A percentile compares a stretch with the other conserved stretches of the same genome.
Evolutionary conservation across 2,329 filamentous ascomycete genomes (phyloP).

Genomic region (Parafenestella ontariensis): DNA sequence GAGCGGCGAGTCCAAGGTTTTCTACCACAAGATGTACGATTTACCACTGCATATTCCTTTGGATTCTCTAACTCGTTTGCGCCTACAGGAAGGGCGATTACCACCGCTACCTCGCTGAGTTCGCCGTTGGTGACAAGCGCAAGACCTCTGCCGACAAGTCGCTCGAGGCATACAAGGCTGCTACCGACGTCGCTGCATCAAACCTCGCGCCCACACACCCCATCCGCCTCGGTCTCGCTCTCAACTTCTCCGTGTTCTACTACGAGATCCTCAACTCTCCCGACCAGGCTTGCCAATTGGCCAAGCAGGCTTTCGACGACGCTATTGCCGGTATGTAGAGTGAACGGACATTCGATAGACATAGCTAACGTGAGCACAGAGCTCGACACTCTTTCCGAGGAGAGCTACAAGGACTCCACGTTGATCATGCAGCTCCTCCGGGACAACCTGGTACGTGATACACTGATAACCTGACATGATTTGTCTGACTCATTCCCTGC

Average conservation of each 20-base stretch:
- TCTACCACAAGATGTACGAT: constrained; percentile 97
- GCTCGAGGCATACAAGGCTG: constrained; percentile 95
- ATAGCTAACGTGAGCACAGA: constrained; percentile 60
- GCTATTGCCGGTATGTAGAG: constrained; percentile 78
- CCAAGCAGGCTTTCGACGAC: constrained; percentile 95
- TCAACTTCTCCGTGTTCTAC: constrained; percentile 99
- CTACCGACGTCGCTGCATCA: constrained; percentile 87
- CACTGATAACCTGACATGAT: too few relatives aligned
- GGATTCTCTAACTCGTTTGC: constrained; percentile 27
- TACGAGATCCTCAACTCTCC: constrained; percentile 99
- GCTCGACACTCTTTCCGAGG: constrained; percentile 95
- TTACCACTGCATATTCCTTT: background rate
- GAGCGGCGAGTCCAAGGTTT: constrained; percentile 97
- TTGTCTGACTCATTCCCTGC: constrained; percentile 10
- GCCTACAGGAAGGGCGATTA: constrained; percentile 93
- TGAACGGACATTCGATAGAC: constrained; percentile 1
- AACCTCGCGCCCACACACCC: constrained; percentile 91
- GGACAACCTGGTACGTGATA: constrained; percentile 87
- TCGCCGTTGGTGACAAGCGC: constrained; percentile 91
- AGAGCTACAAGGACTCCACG: constrained; percentile 99
- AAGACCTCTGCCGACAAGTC: constrained; percentile 94
- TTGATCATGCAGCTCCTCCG: constrained; percentile 98
- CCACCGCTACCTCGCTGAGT: constrained; percentile 98
- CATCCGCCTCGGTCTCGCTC: constrained; percentile 87
- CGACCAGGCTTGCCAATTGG: constrained; percentile 96